These are phyloP conservation scores for Agaricales sp. DNA, from an alignment of 1,284 basidiomycete genomes.

Conservation along the genomic window DNA sequence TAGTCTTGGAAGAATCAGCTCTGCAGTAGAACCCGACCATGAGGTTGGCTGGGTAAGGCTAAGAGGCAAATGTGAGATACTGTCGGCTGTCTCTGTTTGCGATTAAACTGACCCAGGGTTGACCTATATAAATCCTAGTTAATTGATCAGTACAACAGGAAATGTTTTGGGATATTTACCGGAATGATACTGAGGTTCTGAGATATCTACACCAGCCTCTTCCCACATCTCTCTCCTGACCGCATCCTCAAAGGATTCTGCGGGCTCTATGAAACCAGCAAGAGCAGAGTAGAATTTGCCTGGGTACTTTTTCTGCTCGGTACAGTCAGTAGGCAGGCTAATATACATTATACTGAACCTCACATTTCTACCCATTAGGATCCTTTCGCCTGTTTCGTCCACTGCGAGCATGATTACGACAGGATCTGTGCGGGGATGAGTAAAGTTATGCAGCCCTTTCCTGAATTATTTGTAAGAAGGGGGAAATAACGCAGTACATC, in stretches of 20 bases:
- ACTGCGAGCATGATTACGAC: conserved; percentile 92
- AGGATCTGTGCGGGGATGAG: conserved; percentile 81
- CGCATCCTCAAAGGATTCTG: conserved; percentile 92
- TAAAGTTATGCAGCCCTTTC: conserved; percentile 79
- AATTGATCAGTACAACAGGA: too few relatives aligned
- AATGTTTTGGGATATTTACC: conserved; percentile 20
- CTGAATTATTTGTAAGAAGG: conserved; percentile 24
- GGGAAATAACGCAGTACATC: not conserved
- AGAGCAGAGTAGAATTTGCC: conserved; percentile 76
- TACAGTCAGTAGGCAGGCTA: not conserved
- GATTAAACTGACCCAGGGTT: conserved; percentile 69
- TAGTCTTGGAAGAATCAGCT: conserved; percentile 60
- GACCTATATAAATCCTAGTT: conserved; percentile 18
- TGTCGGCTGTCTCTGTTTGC: too few relatives aligned
- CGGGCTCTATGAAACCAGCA: conserved; percentile 88
- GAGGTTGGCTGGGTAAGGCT: conserved; percentile 84
- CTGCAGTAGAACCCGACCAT: conserved; percentile 88
- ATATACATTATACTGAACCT: conserved; percentile 19
- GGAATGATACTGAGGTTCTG: conserved; percentile 81
- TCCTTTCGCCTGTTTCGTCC: conserved; percentile 66
- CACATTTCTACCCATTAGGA: conserved; percentile 82
- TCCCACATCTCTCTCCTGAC: conserved; percentile 92
- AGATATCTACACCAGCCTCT: conserved; percentile 84
- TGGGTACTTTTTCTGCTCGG: conserved; percentile 52
- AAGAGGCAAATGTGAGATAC: conserved; percentile 4